Evolutionary conservation across 2,329 filamentous ascomycete species (phyloP).

Genomic region (Chrysosporium queenslandicum): DNA sequence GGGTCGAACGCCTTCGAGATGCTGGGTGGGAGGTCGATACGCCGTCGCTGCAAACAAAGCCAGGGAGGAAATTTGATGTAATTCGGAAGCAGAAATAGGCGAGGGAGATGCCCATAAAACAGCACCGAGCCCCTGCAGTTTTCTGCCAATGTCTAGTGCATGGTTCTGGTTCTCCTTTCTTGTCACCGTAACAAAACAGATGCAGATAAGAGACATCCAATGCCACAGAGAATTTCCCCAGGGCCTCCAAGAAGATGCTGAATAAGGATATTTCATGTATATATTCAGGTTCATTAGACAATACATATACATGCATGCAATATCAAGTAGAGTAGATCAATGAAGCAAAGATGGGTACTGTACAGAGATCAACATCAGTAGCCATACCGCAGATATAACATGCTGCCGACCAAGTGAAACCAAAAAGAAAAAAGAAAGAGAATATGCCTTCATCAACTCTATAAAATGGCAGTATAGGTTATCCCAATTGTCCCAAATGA

Average conservation of each 20-base stretch:
- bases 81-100: constrained; percentile 8
- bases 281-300: constrained; percentile 9
- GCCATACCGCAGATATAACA: neutral
- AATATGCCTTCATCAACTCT: neutral
- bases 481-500: neutral
- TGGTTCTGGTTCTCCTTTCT: no score
- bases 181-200: no score
- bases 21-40: constrained; percentile 58
- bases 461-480: neutral
- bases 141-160: no score
- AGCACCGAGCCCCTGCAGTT: no score
- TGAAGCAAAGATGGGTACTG: neutral
- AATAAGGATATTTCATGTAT: neutral
- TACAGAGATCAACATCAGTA: neutral
- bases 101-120: no score
- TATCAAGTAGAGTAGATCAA: neutral
- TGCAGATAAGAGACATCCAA: no score
- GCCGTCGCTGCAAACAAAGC: constrained; percentile 56
- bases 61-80: constrained; percentile 35
- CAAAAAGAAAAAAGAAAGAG: neutral
- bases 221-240: no score
- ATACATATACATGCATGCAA: constrained; percentile 6
- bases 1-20: constrained; percentile 30
- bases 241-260: neutral
- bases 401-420: neutral